These are phyloP conservation scores for Plasmodium coatneyi DNA, from an alignment of 169 alveolate species.

Conservation along the genomic window DNA sequence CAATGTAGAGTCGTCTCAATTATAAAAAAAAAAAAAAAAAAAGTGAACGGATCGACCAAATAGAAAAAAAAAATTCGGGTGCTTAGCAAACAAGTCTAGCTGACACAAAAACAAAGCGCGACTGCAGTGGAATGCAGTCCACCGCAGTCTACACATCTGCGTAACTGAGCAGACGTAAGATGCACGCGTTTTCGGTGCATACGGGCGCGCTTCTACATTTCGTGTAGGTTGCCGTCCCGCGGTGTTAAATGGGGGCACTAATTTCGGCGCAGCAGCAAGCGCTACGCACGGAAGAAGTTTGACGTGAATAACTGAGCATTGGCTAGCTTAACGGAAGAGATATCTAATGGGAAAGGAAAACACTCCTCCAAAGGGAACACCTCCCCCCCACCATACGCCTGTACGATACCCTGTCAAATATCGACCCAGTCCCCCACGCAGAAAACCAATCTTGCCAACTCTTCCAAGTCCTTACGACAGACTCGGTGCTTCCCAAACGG, in stretches of 20 bases:
- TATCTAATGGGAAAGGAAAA: not conserved
- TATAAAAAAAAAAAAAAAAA: no score
- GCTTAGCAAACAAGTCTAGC: not conserved
- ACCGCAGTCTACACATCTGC: not conserved
- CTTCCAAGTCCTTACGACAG: not conserved
- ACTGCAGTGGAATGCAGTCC: not conserved
- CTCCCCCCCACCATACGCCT: no score
- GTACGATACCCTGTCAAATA: not conserved
- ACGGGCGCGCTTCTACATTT: not conserved
- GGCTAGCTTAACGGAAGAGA: not conserved
- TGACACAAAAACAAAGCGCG: not conserved
- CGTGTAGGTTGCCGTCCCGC: not conserved
- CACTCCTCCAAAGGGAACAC: not conserved
- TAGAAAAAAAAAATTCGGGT: not conserved
- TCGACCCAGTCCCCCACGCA: not conserved
- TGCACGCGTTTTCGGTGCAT: not conserved
- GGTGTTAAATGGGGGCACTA: not conserved
- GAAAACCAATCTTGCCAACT: constrained; percentile 6
- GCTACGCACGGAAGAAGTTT: not conserved
- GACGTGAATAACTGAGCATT: not conserved
- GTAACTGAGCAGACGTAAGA: not conserved
- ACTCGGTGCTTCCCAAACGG: not conserved
- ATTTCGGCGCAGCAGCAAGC: not conserved
- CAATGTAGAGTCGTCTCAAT: not conserved
- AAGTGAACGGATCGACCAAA: not conserved